Percentiles rank a stretch among this genome's conserved stretches.
Evolutionary conservation across 140 eudicot genomes (phyloP).

Genomic region (Ambrosia hybrid): DNA sequence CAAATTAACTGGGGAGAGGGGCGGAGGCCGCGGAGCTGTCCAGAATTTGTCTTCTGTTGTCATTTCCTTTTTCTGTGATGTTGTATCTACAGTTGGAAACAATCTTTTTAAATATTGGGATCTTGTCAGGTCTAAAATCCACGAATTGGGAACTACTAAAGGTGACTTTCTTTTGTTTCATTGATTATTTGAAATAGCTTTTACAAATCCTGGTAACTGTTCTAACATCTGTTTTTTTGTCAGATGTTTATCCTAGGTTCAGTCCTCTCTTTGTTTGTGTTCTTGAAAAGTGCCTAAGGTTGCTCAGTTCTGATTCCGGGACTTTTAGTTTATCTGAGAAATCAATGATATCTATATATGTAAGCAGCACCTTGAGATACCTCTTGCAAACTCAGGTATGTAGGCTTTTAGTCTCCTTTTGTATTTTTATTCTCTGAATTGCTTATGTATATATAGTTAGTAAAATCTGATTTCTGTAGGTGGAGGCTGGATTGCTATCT

Average conservation of each 20-base stretch:
- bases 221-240: conserved; percentile 6
- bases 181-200: background rate
- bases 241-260: conserved; percentile 59
- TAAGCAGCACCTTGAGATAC: conserved; percentile 74
- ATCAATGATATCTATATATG: conserved; percentile 72
- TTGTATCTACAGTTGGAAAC: conserved; percentile 78
- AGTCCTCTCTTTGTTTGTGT: conserved; percentile 79
- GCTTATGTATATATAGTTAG: background rate
- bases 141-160: conserved; percentile 37
- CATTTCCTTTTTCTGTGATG: conserved; percentile 75
- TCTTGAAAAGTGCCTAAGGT: conserved; percentile 69
- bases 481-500: conserved; percentile 58
- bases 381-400: conserved; percentile 91
- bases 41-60: conserved; percentile 60
- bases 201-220: conserved; percentile 1
- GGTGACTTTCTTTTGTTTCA: conserved; percentile 36
- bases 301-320: conserved; percentile 72
- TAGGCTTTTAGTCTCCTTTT: conserved; percentile 1
- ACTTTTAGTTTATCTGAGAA: conserved; percentile 59
- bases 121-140: conserved; percentile 48
- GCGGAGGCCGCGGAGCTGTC: conserved; percentile 31
- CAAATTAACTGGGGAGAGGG: conserved; percentile 24
- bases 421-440: background rate
- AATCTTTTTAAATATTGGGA: conserved; percentile 74
- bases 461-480: conserved; percentile 45